A percentile compares a stretch with the other conserved stretches of the same genome.
These are phyloP conservation scores for Gossypium thurberi DNA, from an alignment of 345 rosid species.

Conservation along the genomic window DNA sequence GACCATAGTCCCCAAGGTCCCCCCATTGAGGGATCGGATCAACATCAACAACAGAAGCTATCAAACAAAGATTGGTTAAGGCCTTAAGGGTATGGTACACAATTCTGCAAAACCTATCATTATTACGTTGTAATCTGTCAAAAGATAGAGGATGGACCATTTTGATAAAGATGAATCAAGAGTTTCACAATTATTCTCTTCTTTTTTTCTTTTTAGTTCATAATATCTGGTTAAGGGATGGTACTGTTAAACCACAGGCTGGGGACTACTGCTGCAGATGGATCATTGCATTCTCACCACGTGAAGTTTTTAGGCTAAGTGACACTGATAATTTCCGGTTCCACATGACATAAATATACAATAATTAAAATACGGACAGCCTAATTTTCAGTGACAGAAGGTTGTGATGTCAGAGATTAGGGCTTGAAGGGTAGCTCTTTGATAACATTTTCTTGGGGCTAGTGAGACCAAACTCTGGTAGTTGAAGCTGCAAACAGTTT, in stretches of 20 bases:
- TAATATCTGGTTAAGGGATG: neutral
- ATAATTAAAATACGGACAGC: too few relatives aligned
- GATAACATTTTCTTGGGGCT: too few relatives aligned
- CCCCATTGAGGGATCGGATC: neutral
- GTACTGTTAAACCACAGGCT: neutral
- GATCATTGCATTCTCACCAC: slow-evolving; percentile 8
- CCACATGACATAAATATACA: too few relatives aligned
- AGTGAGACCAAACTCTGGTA: too few relatives aligned
- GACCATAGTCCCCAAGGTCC: neutral
- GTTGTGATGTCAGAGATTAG: slow-evolving; percentile 3
- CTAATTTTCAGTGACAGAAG: slow-evolving; percentile 1
- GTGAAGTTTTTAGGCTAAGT: neutral
- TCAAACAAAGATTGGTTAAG: neutral
- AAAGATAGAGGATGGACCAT: neutral
- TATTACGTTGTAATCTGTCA: neutral
- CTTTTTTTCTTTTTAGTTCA: neutral
- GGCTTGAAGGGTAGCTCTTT: neutral
- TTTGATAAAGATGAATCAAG: neutral
- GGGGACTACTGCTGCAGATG: slow-evolving; percentile 1
- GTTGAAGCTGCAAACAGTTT: too few relatives aligned
- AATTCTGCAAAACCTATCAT: neutral
- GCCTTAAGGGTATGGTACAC: neutral
- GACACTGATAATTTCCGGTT: too few relatives aligned
- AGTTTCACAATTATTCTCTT: neutral
- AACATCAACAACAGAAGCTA: neutral